Base-by-base conservation (phyloP, 139 green algal genomes). In the Desmodesmus armatus region DNA sequence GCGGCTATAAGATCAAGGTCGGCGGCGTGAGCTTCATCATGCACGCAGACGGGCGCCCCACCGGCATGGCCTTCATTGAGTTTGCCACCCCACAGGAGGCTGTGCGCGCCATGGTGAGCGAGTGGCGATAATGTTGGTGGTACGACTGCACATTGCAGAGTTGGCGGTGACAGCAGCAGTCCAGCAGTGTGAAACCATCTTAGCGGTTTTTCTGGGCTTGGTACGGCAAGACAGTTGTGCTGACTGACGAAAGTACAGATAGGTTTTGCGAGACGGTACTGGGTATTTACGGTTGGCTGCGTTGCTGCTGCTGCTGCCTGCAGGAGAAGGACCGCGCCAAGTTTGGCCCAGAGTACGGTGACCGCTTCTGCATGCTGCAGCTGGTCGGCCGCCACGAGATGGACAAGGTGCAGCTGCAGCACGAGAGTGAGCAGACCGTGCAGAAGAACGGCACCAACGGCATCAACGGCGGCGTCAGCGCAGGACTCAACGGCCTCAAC, bases 31-130 rank as follows among this genome's bases (percentile, higher is more conserved):
- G 92, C 82, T 92, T 98, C 86, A 94, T 96, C 82, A 93, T 94
- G 78, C 88, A 94, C 49, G 75, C 84, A 5, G 94, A 98, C 47
- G 94, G 94, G 6, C 67, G 93, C 9, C 91, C 93, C 63, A 96
- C 93, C 0, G 96, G 95, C 62, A 92, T 95, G 91, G 94, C 95
- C 0, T 97, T 96, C 89, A 95, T 96, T 27, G 95, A 98, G 92
- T 98, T 98, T 91, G 92, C 94, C 77, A 93, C 87, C 3, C 89
- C 92, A 15, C 87, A 92, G 70, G 93, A 96, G 77, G 93, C 93
- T 3, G 85, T 91, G 35, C 78, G 89, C 15, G 93, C 92, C 0
- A 90, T 96, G 92, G 89, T 91, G 70, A 88, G 87, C 29, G 39
- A 5, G 11, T 75, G 27, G 33, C 7, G n/a, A n/a, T n/a, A n/a